Conservation (phyloP, 2,329 filamentous ascomycete genomes). For the Penicillium expansum region DNA sequence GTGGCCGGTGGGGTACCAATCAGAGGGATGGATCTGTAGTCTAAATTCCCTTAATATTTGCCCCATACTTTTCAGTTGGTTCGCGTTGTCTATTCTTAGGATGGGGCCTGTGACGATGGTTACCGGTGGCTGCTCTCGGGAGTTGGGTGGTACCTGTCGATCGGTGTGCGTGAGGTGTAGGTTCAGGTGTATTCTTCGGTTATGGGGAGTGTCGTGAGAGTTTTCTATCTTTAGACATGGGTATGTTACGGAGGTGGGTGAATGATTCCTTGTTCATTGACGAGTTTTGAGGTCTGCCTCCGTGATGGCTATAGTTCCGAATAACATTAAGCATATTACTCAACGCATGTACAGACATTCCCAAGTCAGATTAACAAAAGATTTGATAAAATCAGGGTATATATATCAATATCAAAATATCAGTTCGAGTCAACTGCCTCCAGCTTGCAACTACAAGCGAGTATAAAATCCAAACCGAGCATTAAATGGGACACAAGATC, state of each 20-base stretch:
- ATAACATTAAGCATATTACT: background rate
- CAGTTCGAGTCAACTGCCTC: conserved; percentile 9
- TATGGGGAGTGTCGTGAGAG: background rate
- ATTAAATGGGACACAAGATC: background rate
- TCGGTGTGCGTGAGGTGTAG: background rate
- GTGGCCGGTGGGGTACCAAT: conserved; percentile 4
- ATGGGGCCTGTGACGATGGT: no score
- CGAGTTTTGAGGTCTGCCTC: background rate
- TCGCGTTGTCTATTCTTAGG: conserved; percentile 9
- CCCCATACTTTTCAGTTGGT: background rate
- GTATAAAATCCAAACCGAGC: background rate
- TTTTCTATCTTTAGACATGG: conserved; percentile 11
- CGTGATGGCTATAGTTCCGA: background rate
- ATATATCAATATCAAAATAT: conserved; percentile 10
- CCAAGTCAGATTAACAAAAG: conserved; percentile 7
- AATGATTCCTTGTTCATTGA: background rate
- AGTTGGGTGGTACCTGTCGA: conserved; percentile 9
- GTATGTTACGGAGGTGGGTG: background rate
- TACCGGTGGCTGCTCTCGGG: background rate
- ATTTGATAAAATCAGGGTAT: conserved; percentile 16
- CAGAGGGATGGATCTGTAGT: background rate
- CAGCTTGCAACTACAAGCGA: background rate
- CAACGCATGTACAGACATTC: conserved; percentile 1
- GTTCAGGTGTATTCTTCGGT: background rate
- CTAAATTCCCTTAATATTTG: conserved; percentile 1